phyloP scores from a whole-genome alignment of 2,329 filamentous ascomycete species.

The Juglanconis oblonga region DNA sequence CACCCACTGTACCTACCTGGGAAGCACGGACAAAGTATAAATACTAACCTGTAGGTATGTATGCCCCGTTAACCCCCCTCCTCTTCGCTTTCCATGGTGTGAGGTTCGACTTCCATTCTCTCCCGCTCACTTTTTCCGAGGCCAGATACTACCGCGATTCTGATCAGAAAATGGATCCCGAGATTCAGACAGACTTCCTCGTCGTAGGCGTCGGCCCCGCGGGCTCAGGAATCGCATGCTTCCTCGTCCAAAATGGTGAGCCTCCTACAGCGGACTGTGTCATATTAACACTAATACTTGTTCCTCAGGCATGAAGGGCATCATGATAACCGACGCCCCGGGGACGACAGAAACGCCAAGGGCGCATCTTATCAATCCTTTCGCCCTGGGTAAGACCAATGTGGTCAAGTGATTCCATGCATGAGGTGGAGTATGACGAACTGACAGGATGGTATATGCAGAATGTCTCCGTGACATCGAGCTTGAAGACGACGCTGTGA shows the following conservation, averaged over 20 bases:
- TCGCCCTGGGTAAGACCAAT: conserved; percentile 2
- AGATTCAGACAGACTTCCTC: conserved; percentile 17
- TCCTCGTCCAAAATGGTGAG: conserved; percentile 15
- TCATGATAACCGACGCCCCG: conserved; percentile 2
- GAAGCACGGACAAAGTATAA: too few relatives aligned
- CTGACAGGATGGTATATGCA: not conserved
- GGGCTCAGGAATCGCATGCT: conserved; percentile 11
- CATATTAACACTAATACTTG: not conserved
- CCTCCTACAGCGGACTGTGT: too few relatives aligned
- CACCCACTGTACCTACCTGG: too few relatives aligned
- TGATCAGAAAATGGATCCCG: not conserved
- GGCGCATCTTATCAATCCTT: conserved; percentile 16
- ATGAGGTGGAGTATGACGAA: too few relatives aligned
- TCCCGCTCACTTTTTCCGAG: too few relatives aligned
- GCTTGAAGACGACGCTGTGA: conserved; percentile 30
- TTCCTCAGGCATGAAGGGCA: conserved; percentile 7
- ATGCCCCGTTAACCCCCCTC: too few relatives aligned
- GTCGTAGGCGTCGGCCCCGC: conserved; percentile 12
- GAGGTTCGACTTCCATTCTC: too few relatives aligned
- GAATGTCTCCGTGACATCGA: conserved; percentile 40
- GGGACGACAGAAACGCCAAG: conserved; percentile 15
- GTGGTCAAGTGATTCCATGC: not conserved
- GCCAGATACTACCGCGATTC: too few relatives aligned
- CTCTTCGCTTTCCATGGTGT: too few relatives aligned
- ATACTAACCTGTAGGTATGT: too few relatives aligned